A percentile compares a stretch with the other conserved stretches of the same genome.
Evolutionary conservation across 768 basidiomycete genomes (phyloP).

Genomic region (Suillus hirtellus): DNA sequence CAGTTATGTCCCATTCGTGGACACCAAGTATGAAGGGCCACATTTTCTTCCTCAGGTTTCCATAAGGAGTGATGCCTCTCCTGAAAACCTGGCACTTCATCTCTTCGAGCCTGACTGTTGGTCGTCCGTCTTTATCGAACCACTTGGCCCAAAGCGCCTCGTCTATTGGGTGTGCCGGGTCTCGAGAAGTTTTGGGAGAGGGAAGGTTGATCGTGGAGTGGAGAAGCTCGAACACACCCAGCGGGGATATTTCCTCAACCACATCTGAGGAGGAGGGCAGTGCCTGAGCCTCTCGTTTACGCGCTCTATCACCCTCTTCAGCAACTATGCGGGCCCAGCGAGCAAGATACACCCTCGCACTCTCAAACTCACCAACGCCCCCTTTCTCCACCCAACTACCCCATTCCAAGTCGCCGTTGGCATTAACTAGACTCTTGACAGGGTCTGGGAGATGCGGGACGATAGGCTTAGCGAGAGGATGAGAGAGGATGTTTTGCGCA

Average conservation of each 20-base stretch:
- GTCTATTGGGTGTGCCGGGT: constrained; percentile 77
- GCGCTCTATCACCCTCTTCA: constrained; percentile 92
- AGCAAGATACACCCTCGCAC: constrained; percentile 93
- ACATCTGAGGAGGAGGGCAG: constrained; percentile 51
- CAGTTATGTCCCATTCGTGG: constrained; percentile 73
- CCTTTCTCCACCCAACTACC: constrained; percentile 92
- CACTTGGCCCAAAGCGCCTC: constrained; percentile 72
- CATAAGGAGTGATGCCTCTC: constrained; percentile 60
- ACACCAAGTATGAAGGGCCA: constrained; percentile 94
- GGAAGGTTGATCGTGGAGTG: constrained; percentile 79
- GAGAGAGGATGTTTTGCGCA: constrained; percentile 92
- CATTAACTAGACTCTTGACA: constrained; percentile 86
- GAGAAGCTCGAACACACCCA: constrained; percentile 87
- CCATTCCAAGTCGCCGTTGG: constrained; percentile 90
- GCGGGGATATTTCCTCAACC: constrained; percentile 65
- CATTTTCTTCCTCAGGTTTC: constrained; percentile 62
- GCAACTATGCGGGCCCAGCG: constrained; percentile 97
- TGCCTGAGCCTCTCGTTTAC: constrained; percentile 75
- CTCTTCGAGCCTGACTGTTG: constrained; percentile 63
- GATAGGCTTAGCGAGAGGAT: constrained; percentile 94
- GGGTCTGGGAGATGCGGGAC: constrained; percentile 96
- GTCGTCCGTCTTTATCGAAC: constrained; percentile 74
- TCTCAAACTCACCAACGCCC: constrained; percentile 94
- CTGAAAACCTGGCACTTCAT: constrained; percentile 79
- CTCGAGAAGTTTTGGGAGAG: constrained; percentile 79